Conservation (phyloP, 176 grass and related monocot species). For the Dendrocalamus sinicus region DNA sequence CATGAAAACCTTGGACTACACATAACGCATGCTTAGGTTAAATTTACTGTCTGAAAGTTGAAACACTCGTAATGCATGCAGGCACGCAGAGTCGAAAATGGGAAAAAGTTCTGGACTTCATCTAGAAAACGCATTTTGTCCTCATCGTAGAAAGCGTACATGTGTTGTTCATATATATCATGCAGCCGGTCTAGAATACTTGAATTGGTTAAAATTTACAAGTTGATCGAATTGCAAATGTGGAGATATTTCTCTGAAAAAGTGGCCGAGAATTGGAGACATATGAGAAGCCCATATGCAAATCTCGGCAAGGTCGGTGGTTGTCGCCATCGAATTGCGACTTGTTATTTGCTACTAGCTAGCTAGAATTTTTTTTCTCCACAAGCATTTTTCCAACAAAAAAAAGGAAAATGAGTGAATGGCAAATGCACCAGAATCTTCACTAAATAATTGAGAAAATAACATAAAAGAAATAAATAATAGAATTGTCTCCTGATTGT, state of each 20-base stretch:
- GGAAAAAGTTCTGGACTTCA: background rate
- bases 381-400: background rate
- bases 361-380: background rate
- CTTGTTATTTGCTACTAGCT: background rate
- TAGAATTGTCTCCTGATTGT: background rate
- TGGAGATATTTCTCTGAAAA: background rate
- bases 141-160: background rate
- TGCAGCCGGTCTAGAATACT: background rate
- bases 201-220: background rate
- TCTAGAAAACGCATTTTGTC: background rate
- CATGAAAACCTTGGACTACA: background rate
- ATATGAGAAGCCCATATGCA: background rate
- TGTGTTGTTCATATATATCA: background rate
- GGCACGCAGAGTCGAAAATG: background rate
- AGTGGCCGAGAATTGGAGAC: background rate
- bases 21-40: background rate
- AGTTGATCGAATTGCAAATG: background rate
- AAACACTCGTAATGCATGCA: background rate
- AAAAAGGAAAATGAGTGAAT: background rate
- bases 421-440: conserved; percentile 7
- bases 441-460: background rate
- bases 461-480: background rate
- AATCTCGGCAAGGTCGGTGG: background rate
- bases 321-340: conserved; percentile 12
- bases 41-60: background rate